Percentiles rank a stretch among this genome's conserved stretches.
Conservation (phyloP, 805 yeast genomes). For the Wickerhamiella cacticola region DNA sequence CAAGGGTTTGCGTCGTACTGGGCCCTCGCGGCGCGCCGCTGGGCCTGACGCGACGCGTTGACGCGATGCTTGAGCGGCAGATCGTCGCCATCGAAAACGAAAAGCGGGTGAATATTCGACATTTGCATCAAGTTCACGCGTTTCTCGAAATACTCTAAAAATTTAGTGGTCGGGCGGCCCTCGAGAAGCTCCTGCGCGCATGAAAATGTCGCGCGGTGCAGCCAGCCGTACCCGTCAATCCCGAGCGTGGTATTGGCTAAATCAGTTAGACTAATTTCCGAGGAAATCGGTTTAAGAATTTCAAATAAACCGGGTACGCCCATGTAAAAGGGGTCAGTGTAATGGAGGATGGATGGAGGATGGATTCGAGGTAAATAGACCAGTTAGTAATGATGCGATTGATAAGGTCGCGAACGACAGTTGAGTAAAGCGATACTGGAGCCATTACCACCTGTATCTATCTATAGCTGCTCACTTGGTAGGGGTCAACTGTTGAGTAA, state of each 20-base stretch:
- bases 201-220: slow-evolving; percentile 70
- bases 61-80: slow-evolving; percentile 69
- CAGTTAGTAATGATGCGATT: no score
- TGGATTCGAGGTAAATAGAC: no score
- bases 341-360: no score
- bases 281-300: slow-evolving; percentile 63
- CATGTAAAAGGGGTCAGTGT: no score
- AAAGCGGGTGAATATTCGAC: slow-evolving; percentile 64
- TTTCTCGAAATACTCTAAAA: slow-evolving; percentile 51
- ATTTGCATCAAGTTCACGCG: slow-evolving; percentile 52
- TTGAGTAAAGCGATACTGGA: no score
- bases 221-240: slow-evolving; percentile 95
- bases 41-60: slow-evolving; percentile 48
- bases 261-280: slow-evolving; percentile 41
- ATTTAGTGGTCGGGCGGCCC: slow-evolving; percentile 50
- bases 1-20: not conserved
- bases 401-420: no score
- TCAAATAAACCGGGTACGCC: slow-evolving; percentile 77
- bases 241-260: slow-evolving; percentile 71
- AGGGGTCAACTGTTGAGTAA: no score
- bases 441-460: no score
- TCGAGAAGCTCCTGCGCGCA: slow-evolving; percentile 76
- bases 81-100: slow-evolving; percentile 89
- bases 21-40: slow-evolving; percentile 41
- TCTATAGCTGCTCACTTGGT: no score